Conservation (phyloP, 2,329 filamentous ascomycete genomes). For the Berkeleyomyces rouxiae region DNA sequence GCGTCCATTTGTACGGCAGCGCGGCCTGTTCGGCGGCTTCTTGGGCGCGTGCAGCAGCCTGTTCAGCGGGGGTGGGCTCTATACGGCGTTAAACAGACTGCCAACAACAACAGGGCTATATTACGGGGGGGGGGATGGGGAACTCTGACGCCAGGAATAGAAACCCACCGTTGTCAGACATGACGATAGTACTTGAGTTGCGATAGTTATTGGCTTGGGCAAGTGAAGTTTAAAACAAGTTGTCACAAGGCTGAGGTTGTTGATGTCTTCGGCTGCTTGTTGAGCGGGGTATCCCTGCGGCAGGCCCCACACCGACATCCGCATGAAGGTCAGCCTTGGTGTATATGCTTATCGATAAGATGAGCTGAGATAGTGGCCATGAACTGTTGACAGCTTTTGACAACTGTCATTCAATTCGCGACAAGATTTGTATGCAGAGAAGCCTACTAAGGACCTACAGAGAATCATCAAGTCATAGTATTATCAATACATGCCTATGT, state of each 20-base stretch:
- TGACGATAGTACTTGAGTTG: slow-evolving; percentile 14
- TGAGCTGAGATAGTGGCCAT: not conserved
- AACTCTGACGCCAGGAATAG: not conserved
- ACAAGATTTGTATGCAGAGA: no score
- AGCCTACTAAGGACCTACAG: no score
- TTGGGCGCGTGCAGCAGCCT: slow-evolving; percentile 44
- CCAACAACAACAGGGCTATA: not conserved
- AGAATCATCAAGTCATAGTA: no score
- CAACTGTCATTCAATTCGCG: no score
- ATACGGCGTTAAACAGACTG: slow-evolving; percentile 1
- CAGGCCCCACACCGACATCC: not conserved
- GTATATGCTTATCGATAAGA: not conserved
- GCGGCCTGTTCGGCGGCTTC: slow-evolving; percentile 77
- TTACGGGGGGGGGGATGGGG: not conserved
- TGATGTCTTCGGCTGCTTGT: not conserved
- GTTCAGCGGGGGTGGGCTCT: slow-evolving; percentile 40
- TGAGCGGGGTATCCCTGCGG: not conserved
- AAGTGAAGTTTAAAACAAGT: not conserved
- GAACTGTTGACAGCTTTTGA: not conserved
- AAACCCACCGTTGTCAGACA: slow-evolving; percentile 27
- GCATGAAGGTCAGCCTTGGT: slow-evolving; percentile 3
- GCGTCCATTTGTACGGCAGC: slow-evolving; percentile 93
- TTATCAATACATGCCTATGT: no score
- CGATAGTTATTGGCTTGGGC: not conserved
- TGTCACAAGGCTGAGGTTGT: slow-evolving; percentile 19